Evolutionary conservation across 106 monocot genomes (phyloP).

Genomic region (Allium cepa): DNA sequence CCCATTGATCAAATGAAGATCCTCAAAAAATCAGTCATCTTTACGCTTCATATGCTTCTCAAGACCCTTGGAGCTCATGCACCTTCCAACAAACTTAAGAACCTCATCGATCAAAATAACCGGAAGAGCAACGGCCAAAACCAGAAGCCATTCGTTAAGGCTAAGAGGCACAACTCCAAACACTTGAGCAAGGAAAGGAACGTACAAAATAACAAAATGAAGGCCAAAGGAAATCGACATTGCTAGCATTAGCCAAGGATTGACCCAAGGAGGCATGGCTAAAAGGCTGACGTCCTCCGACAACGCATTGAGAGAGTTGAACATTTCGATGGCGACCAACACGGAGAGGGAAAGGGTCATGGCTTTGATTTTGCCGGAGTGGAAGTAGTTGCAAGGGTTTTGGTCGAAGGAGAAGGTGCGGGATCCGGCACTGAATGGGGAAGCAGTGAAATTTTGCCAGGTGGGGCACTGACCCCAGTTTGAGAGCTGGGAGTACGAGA

Average conservation of each 20-base stretch:
- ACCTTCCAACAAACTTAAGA: slow-evolving; percentile 70
- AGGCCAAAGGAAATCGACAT: slow-evolving; percentile 77
- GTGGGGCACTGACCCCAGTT: slow-evolving; percentile 61
- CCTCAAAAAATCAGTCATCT: slow-evolving; percentile 19
- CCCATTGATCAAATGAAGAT: background rate
- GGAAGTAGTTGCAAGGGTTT: slow-evolving; percentile 79
- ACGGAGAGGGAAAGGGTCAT: slow-evolving; percentile 84
- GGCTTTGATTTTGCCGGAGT: slow-evolving; percentile 69
- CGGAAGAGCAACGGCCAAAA: slow-evolving; percentile 64
- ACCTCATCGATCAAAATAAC: slow-evolving; percentile 80
- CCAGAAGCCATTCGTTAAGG: slow-evolving; percentile 82
- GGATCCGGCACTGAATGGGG: slow-evolving; percentile 63
- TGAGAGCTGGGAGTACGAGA: slow-evolving; percentile 66
- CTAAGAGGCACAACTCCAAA: slow-evolving; percentile 84
- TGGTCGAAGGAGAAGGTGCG: slow-evolving; percentile 37
- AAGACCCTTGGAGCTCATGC: slow-evolving; percentile 18
- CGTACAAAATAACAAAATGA: slow-evolving; percentile 76
- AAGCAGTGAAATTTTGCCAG: slow-evolving; percentile 54
- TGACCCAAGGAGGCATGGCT: slow-evolving; percentile 84
- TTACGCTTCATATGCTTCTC: slow-evolving; percentile 32
- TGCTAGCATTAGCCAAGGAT: slow-evolving; percentile 79
- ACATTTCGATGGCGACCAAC: slow-evolving; percentile 88
- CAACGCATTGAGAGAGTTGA: slow-evolving; percentile 83
- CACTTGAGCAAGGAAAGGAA: slow-evolving; percentile 76
- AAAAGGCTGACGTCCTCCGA: slow-evolving; percentile 70